phyloP scores from a whole-genome alignment of 176 grass and related monocot genomes.

The Olyra latifolia region DNA sequence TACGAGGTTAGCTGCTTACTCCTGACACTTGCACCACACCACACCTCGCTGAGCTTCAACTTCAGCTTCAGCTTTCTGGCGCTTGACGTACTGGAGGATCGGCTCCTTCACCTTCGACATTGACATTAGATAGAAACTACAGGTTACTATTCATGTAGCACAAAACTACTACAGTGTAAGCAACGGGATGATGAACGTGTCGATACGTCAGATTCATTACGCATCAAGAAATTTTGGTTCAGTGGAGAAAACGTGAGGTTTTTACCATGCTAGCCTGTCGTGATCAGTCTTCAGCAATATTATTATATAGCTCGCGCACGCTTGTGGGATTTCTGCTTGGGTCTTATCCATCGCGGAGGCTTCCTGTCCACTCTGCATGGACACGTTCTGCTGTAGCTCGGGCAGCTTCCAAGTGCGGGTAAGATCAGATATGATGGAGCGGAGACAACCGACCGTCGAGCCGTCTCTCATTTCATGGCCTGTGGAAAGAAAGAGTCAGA shows the following conservation, averaged over 20 bases:
- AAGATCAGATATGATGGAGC: conserved; percentile 88
- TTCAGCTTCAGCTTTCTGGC: conserved; percentile 58
- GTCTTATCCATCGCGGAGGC: conserved; percentile 47
- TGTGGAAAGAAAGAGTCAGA: conserved; percentile 16
- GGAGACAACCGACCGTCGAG: conserved; percentile 76
- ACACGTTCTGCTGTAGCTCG: conserved; percentile 52
- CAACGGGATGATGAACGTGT: neutral
- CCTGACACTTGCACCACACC: neutral
- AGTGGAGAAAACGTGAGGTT: conserved; percentile 8
- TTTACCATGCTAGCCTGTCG: conserved; percentile 71
- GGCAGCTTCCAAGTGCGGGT: conserved; percentile 64
- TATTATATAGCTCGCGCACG: conserved; percentile 60
- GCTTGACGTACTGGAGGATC: conserved; percentile 73
- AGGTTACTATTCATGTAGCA: neutral
- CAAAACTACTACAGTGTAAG: neutral
- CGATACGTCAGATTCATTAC: neutral
- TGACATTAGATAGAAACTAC: neutral
- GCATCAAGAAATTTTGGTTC: neutral
- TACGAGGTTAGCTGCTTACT: conserved; percentile 10
- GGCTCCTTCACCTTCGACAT: conserved; percentile 83
- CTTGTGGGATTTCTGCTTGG: conserved; percentile 63
- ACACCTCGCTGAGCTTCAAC: conserved; percentile 34
- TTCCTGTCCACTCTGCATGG: conserved; percentile 45
- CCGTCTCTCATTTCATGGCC: conserved; percentile 60
- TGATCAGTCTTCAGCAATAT: neutral